Evolutionary conservation across 768 basidiomycete species (phyloP).

Genomic region (Dendrothele bispora): DNA sequence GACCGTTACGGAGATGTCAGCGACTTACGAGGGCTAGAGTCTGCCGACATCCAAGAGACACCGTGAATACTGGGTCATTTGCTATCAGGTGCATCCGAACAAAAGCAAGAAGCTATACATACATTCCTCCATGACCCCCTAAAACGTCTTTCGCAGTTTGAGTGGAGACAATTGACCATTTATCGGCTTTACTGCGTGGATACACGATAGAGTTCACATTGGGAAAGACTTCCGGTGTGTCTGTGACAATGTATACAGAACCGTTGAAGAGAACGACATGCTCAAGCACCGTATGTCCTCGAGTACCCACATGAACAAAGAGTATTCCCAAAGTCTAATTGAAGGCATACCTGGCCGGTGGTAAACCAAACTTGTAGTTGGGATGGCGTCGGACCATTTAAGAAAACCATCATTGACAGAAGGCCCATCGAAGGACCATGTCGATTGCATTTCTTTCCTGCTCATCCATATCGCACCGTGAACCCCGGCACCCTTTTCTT

Average conservation of each 20-base stretch:
- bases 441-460: conserved; percentile 26
- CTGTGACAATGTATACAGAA: conserved; percentile 72
- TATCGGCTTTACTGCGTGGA: conserved; percentile 46
- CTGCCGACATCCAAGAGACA: conserved; percentile 66
- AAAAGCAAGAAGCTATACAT: conserved; percentile 23
- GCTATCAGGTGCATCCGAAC: too few species aligned
- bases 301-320: too few species aligned
- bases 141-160: conserved; percentile 47
- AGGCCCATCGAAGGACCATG: conserved; percentile 26
- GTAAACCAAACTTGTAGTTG: conserved; percentile 53
- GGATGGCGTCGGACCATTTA: conserved; percentile 57
- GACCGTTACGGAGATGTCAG: not conserved
- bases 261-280: conserved; percentile 76
- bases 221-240: conserved; percentile 64
- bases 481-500: conserved; percentile 36
- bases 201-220: conserved; percentile 41
- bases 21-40: conserved; percentile 48
- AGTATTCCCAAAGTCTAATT: not conserved
- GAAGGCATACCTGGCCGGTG: conserved; percentile 61
- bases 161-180: conserved; percentile 62
- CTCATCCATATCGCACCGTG: conserved; percentile 47
- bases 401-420: conserved; percentile 54
- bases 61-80: conserved; percentile 55
- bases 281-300: conserved; percentile 84
- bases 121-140: conserved; percentile 57